These are phyloP conservation scores for Pseudocercospora musae DNA, from an alignment of 2,329 filamentous ascomycete genomes.

Conservation along the genomic window DNA sequence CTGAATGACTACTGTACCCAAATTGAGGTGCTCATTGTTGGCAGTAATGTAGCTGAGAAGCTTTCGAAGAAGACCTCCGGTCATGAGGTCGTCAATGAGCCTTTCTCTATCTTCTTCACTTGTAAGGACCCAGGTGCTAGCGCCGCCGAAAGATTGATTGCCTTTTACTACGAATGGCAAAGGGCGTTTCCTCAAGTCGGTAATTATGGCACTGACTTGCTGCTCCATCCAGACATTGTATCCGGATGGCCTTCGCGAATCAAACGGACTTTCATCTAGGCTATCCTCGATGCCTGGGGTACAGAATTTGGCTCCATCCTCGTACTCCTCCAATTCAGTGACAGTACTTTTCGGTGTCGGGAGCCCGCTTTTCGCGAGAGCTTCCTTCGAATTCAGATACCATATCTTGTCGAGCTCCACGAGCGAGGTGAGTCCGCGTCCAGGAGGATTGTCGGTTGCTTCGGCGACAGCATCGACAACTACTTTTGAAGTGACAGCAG, in stretches of 20 bases:
- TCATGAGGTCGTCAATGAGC: not conserved
- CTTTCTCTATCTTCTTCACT: slow-evolving; percentile 1
- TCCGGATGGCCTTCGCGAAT: not conserved
- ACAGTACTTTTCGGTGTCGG: slow-evolving; percentile 1
- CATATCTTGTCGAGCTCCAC: slow-evolving; percentile 5
- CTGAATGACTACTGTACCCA: slow-evolving; percentile 3
- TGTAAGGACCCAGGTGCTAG: slow-evolving; percentile 4
- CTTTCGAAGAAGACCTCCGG: not conserved
- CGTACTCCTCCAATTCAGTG: slow-evolving; percentile 7
- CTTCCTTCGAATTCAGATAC: slow-evolving; percentile 10
- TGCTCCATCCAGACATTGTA: slow-evolving; percentile 5
- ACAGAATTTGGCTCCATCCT: slow-evolving; percentile 1
- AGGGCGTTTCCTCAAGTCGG: not conserved
- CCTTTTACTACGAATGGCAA: slow-evolving; percentile 10
- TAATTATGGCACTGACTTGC: not conserved
- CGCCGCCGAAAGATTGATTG: slow-evolving; percentile 6
- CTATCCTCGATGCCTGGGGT: slow-evolving; percentile 4
- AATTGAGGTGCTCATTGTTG: slow-evolving; percentile 9
- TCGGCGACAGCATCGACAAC: slow-evolving; percentile 5
- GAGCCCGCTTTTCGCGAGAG: slow-evolving; percentile 3
- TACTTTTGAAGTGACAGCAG: slow-evolving; percentile 4
- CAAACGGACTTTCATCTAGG: not conserved
- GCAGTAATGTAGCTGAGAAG: slow-evolving; percentile 3
- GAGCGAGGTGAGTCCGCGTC: not conserved
- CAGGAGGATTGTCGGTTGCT: slow-evolving; percentile 4